Evolutionary conservation across 2,329 filamentous ascomycete genomes (phyloP).

Genomic region (Scopulariopsis brevicaulis): DNA sequence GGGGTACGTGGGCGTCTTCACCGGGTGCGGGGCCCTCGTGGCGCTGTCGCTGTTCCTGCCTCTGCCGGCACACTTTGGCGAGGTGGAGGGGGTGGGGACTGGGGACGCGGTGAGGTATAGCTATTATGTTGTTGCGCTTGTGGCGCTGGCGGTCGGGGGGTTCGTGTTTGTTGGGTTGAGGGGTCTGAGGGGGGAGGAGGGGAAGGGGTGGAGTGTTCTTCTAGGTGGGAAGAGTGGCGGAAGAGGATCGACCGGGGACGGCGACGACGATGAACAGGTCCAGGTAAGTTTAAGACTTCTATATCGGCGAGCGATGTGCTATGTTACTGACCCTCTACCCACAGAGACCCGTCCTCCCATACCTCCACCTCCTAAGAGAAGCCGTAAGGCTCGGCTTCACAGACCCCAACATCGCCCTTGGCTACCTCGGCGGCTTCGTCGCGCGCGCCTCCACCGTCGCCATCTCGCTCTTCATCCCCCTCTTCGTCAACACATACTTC

Average conservation of each 20-base stretch:
- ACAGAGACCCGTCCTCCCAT: slow-evolving; percentile 33
- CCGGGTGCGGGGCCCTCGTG: slow-evolving; percentile 81
- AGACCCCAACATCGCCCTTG: slow-evolving; percentile 70
- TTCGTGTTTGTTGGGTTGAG: slow-evolving; percentile 72
- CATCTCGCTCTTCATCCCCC: slow-evolving; percentile 87
- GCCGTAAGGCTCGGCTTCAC: slow-evolving; percentile 60
- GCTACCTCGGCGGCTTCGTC: slow-evolving; percentile 89
- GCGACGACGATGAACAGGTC: slow-evolving; percentile 8
- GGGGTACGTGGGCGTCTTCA: slow-evolving; percentile 84
- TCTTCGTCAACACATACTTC: slow-evolving; percentile 88
- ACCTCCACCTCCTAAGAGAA: slow-evolving; percentile 47
- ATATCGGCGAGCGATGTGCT: background rate
- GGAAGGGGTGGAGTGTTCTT: slow-evolving; percentile 58
- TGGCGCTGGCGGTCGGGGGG: slow-evolving; percentile 61
- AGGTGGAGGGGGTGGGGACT: slow-evolving; percentile 59
- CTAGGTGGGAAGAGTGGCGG: slow-evolving; percentile 25
- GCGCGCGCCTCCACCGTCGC: slow-evolving; percentile 89
- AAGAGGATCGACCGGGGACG: slow-evolving; percentile 10
- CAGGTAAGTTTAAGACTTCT: slow-evolving; percentile 12
- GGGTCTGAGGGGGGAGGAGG: slow-evolving; percentile 58
- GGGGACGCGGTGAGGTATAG: slow-evolving; percentile 67
- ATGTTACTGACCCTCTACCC: background rate
- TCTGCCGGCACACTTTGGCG: slow-evolving; percentile 67
- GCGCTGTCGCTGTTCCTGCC: slow-evolving; percentile 76
- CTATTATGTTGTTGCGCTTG: slow-evolving; percentile 73